phyloP scores from a whole-genome alignment of 2,329 filamentous ascomycete species.

The Alternaria incomplexa region DNA sequence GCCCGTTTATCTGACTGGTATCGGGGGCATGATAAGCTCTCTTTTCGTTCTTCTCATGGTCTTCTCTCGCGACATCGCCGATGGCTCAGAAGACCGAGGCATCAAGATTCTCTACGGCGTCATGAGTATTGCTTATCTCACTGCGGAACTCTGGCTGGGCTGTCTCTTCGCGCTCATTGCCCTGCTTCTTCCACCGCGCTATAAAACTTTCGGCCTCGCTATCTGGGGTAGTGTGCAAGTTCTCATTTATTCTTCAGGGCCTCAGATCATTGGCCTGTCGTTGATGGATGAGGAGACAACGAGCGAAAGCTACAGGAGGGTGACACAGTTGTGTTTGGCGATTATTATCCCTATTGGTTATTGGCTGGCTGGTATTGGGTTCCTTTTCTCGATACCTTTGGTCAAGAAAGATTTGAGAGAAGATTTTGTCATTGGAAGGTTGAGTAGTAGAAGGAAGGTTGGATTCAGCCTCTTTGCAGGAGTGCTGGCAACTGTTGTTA shows the following conservation, averaged over 20 bases:
- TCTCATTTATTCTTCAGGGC: neutral
- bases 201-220: neutral
- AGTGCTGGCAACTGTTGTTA: neutral
- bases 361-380: neutral
- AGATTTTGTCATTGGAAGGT: neutral
- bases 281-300: neutral
- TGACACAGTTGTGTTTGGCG: neutral
- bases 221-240: neutral
- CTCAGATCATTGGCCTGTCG: neutral
- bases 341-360: neutral
- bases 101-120: neutral
- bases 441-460: neutral
- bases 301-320: neutral
- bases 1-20: neutral
- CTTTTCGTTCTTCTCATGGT: neutral
- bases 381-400: neutral
- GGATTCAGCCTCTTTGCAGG: neutral
- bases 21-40: neutral
- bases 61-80: neutral
- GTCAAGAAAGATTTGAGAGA: neutral
- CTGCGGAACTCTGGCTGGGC: neutral
- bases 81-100: neutral
- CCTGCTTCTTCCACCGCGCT: neutral
- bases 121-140: neutral
- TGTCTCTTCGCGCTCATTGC: neutral